Percentiles rank a stretch among this genome's conserved stretches.
phyloP scores from a whole-genome alignment of 2,329 filamentous ascomycete species.

The Aspergillus quadricinctus region DNA sequence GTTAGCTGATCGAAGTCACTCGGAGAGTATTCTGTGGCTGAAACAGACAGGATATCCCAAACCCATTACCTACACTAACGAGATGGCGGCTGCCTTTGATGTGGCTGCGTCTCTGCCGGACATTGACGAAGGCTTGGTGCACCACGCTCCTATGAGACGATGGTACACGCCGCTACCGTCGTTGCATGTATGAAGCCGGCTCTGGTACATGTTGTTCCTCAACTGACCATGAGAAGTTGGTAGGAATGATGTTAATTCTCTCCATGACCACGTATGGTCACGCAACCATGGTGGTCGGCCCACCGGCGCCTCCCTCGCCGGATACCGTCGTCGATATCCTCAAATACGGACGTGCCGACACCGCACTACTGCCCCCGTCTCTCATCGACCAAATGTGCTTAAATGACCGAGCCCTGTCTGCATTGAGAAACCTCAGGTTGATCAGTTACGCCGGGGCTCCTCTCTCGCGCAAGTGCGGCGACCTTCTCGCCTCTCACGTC shows the following conservation, averaged over 20 bases:
- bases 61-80: slow-evolving; percentile 18
- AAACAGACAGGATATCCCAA: slow-evolving; percentile 14
- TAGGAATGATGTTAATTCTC: slow-evolving; percentile 17
- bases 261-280: slow-evolving; percentile 13
- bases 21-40: not conserved
- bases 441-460: slow-evolving; percentile 21
- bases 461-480: slow-evolving; percentile 21
- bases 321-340: slow-evolving; percentile 14
- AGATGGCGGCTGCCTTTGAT: slow-evolving; percentile 15
- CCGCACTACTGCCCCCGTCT: slow-evolving; percentile 16
- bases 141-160: slow-evolving; percentile 11
- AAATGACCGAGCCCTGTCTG: slow-evolving; percentile 6
- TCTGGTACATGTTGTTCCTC: not conserved
- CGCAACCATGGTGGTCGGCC: slow-evolving; percentile 15
- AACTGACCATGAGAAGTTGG: slow-evolving; percentile 7
- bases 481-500: slow-evolving; percentile 15
- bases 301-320: slow-evolving; percentile 9
- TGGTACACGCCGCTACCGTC: slow-evolving; percentile 20
- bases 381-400: slow-evolving; percentile 21
- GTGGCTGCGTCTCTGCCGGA: slow-evolving; percentile 3
- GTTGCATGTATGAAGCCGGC: slow-evolving; percentile 14
- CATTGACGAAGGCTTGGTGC: slow-evolving; percentile 6
- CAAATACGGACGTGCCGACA: slow-evolving; percentile 11
- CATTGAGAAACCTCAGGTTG: slow-evolving; percentile 12
- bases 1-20: not conserved